Base-by-base conservation (phyloP, 2,329 filamentous ascomycete species). In the Nemania abortiva region DNA sequence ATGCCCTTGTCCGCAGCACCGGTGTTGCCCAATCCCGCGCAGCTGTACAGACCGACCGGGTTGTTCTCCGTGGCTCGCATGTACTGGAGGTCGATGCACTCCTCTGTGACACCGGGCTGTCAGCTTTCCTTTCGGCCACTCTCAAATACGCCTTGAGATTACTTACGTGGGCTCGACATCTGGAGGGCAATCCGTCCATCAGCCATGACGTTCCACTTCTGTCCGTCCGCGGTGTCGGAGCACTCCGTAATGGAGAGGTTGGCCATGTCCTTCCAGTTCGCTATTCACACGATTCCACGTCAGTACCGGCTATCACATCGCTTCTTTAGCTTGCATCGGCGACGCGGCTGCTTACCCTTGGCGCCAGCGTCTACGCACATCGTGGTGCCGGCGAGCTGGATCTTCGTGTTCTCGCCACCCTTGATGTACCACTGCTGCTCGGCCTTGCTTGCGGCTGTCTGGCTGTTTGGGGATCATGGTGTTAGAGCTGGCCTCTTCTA, bases 371-470 rank as follows among this genome's bases (percentile, higher is more conserved):
- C 82, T 22, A 83, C 60, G 66, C 81, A 83, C n/a, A 82, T 77
- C 5, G 75, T 79, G n/a, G 77, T 80, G 63, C 74, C 72, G 0
- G 77, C 80, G 24, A 82, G 74, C 70, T 82, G 80, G 69, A 83
- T 80, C 70, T 77, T 80, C 55, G 76, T 78, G 42, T 69, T 42
- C 9, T 68, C 70, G 65, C 78, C 79, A 24, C 72, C 69, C 70
- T 79, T 78, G 72, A 83, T 65, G 62, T 80, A 81, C 82, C 82
- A 83, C 65, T 82, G 80, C 71, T 83, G 82, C 68, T 81, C 80
- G 1, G 79, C 72, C 69, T 75, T 79, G 68, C 73, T 72, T 52
- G 68, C 74, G 31, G 64, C 75, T 1, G 79, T 81, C 65, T 82
- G 75, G 3, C 80, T 81, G 20, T 29, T 37, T 6, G 20, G n/a